Evolutionary conservation across 768 basidiomycete genomes (phyloP), one percentile per base, ranked within the genome.

Genomic region (Myochromella boudieri): DNA sequence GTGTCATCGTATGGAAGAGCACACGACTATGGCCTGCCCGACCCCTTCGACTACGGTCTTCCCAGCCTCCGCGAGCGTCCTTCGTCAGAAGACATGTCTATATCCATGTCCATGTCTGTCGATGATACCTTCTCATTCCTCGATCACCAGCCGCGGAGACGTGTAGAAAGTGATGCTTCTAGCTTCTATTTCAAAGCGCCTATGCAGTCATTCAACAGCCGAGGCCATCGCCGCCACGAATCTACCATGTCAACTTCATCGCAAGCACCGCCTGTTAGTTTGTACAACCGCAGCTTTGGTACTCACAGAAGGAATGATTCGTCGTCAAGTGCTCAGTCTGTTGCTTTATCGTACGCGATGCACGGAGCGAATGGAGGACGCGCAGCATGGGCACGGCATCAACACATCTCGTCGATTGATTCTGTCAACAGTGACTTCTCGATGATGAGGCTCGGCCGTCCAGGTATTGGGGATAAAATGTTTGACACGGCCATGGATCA

Each of bases 391-490:
- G 71, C 76, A 4, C 74, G 71, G 24, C 83, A 85, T 49, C 72
- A 69, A 3, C 74, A 74, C 12, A 77, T 85, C 21, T 55, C 62
- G 26, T 88, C 86, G 0, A 60, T 76, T 1, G 88, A 91, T 51
- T 91, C 88, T 0, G 62, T 80, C 25, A 63, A 74, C 58, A 90
- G 85, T 54, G 82, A 86, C 37, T 78, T 77, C 51, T 82, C 85
- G 8, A 71, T 65, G 3, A 63, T 70, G 53, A 69, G 76, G n/a
- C 63, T 86, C 0, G 81, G 75, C 1, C 77, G 89, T 8, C 90
- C 90, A 1, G 87, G 83, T 2, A 61, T 91, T 3, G 89, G 90
- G 1, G 90, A 92, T 63, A 92, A 91, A 75, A 92, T 92, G 90
- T 87, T 92, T 52, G 82, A 86, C 28, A 81, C 73, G 10, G 60